These are phyloP conservation scores for Venturia carpophila DNA, from an alignment of 2,329 filamentous ascomycete species.

Conservation along the genomic window DNA sequence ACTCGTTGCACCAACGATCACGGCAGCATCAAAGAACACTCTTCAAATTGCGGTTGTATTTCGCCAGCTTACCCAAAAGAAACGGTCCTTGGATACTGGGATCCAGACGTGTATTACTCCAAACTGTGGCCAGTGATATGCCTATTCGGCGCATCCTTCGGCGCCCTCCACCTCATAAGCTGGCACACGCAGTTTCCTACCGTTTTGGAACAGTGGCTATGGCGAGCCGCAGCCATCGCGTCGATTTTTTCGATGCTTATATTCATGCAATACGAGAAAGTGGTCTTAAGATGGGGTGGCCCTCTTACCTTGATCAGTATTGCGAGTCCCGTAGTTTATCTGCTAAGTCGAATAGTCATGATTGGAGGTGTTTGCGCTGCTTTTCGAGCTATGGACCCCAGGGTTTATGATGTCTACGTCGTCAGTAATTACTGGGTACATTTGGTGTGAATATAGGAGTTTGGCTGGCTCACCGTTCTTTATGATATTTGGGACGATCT, in stretches of 20 bases:
- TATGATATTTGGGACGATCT: background rate
- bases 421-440: background rate
- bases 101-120: background rate
- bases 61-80: background rate
- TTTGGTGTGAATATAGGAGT: too few species aligned
- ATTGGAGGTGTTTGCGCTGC: background rate
- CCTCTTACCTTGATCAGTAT: background rate
- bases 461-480: too few species aligned
- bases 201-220: background rate
- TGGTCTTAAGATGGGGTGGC: background rate
- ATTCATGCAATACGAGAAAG: background rate
- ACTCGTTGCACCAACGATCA: too few species aligned
- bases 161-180: background rate
- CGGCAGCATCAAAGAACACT: too few species aligned
- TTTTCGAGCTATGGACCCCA: background rate
- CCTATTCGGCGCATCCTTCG: background rate
- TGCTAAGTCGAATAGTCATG: background rate
- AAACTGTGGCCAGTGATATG: background rate
- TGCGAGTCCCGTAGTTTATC: background rate
- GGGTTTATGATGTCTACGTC: background rate
- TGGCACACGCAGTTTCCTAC: background rate
- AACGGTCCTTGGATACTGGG: background rate
- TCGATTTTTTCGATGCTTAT: background rate
- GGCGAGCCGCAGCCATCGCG: too few species aligned
- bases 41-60: too few species aligned